A percentile compares a stretch with the other conserved stretches of the same genome.
phyloP scores from a whole-genome alignment of 2,329 filamentous ascomycete genomes.

The Aspergillus ibericus region DNA sequence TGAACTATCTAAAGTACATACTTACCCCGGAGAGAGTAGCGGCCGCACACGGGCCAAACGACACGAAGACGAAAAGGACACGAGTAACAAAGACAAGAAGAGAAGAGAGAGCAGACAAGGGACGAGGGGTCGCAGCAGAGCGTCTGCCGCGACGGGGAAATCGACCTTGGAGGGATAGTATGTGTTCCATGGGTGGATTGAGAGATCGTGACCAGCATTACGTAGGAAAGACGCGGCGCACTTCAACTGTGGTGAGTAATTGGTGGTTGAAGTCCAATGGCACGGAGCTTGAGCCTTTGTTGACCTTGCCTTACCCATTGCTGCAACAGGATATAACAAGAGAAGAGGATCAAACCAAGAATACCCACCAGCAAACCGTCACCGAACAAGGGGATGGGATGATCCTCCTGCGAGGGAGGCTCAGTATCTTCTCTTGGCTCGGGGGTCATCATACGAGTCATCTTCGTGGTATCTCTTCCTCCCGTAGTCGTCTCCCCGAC shows the following conservation, averaged over 20 bases:
- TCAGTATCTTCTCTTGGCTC: conserved; percentile 62
- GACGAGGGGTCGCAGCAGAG: background rate
- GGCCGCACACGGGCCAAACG: conserved; percentile 31
- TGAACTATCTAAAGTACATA: conserved; percentile 45
- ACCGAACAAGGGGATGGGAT: conserved; percentile 21
- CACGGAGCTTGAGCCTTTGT: conserved; percentile 6
- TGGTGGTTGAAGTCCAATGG: background rate
- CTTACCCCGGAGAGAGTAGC: conserved; percentile 36
- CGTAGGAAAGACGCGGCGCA: conserved; percentile 1
- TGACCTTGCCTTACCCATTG: conserved; percentile 39
- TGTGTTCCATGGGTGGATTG: conserved; percentile 4
- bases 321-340: conserved; percentile 27
- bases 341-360: conserved; percentile 31
- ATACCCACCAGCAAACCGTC: conserved; percentile 49
- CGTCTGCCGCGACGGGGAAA: background rate
- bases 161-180: conserved; percentile 4
- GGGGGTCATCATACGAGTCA: conserved; percentile 74
- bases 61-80: conserved; percentile 24
- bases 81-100: conserved; percentile 23
- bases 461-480: conserved; percentile 74
- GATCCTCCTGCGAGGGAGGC: conserved; percentile 10
- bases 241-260: conserved; percentile 23
- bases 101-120: conserved; percentile 1
- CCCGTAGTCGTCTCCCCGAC: conserved; percentile 53
- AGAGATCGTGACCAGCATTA: conserved; percentile 1